Evolutionary conservation across 78 protist species (phyloP), one percentile per base, ranked within the genome.

Genomic region (Polysphondylium violaceum): DNA sequence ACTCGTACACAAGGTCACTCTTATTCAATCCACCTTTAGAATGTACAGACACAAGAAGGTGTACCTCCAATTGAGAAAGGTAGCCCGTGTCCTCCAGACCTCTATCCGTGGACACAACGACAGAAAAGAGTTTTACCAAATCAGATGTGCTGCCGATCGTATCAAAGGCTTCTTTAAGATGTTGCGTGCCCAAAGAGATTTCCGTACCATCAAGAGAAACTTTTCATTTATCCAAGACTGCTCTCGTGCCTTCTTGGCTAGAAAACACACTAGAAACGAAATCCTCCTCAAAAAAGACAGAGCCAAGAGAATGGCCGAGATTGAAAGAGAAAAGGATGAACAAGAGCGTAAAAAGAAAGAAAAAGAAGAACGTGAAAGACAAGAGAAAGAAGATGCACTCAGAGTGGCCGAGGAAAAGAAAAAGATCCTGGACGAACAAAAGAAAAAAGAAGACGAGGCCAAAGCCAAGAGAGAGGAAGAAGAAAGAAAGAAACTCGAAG

Each of bases 111-210:
- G 74, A 0, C 27, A 64, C 33, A 38, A 43, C 16, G 50, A 59
- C 3, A 61, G 94, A 33, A 43, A 51, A 7, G 88, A 88, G 43
- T 17, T 71, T 23, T 7, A 29, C n/a, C 53, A 76, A 73, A 23
- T 29, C 40, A 61, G 72, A 44, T 58, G 47, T n/a, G 94, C 94
- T 21, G 83, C 72, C 47, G 38, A 61, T 19, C 41, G 12, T 7
- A 78, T 75, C 38, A 74, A 88, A 67, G 65, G 79, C 16, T 59
- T 76, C 74, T 78, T 53, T 47, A 88, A 88, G 71, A 88, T 69
- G 85, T 0, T 67, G 0, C 51, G 44, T n/a, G 69, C 69, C 2
- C 76, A 67, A 72, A 59, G 44, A 38, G 44, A 55, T 29, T 87
- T 68, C 33, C 38, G 51, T 36, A 9, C 12, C 27, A 50, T 59